Evolutionary conservation across 768 basidiomycete genomes (phyloP).

Genomic region (Naematelia encephala): DNA sequence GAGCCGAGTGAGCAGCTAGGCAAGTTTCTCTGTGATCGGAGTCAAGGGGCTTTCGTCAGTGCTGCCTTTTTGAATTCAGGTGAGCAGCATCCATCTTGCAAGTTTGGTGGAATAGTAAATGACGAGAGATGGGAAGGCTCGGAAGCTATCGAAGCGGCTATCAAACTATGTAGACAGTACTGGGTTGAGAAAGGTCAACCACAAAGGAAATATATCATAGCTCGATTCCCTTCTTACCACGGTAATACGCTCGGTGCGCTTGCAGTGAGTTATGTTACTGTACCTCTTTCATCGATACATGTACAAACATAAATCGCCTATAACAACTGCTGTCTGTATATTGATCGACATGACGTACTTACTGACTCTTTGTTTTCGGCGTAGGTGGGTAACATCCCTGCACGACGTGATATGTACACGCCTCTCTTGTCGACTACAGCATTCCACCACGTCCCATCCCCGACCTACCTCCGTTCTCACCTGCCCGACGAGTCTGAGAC

Average conservation of each 20-base stretch:
- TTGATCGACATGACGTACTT: background rate
- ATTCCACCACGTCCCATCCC: slow-evolving; percentile 21
- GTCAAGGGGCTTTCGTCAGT: background rate
- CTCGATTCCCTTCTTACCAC: slow-evolving; percentile 31
- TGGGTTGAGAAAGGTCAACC: slow-evolving; percentile 26
- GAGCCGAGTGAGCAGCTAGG: slow-evolving; percentile 22
- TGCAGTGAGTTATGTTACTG: slow-evolving; percentile 5
- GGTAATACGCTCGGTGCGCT: slow-evolving; percentile 31
- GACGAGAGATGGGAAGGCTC: slow-evolving; percentile 4
- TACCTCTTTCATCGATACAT: background rate
- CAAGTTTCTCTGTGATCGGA: slow-evolving; percentile 4
- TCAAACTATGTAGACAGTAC: slow-evolving; percentile 35
- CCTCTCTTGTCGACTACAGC: slow-evolving; percentile 9
- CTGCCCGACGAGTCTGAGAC: slow-evolving; percentile 46
- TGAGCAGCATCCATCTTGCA: slow-evolving; percentile 3
- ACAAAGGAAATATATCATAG: slow-evolving; percentile 23
- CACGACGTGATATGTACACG: slow-evolving; percentile 21
- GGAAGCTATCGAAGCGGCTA: slow-evolving; percentile 32
- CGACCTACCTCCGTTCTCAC: slow-evolving; percentile 18
- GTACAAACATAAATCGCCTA: too few relatives aligned
- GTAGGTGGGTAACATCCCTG: slow-evolving; percentile 7
- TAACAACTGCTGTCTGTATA: background rate
- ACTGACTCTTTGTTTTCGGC: too few relatives aligned
- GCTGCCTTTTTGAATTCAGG: slow-evolving; percentile 15
- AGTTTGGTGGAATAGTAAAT: background rate